Percentiles rank a stretch among this genome's conserved stretches.
Evolutionary conservation across 2,329 filamentous ascomycete genomes (phyloP).

Genomic region (Beauveria sp.): DNA sequence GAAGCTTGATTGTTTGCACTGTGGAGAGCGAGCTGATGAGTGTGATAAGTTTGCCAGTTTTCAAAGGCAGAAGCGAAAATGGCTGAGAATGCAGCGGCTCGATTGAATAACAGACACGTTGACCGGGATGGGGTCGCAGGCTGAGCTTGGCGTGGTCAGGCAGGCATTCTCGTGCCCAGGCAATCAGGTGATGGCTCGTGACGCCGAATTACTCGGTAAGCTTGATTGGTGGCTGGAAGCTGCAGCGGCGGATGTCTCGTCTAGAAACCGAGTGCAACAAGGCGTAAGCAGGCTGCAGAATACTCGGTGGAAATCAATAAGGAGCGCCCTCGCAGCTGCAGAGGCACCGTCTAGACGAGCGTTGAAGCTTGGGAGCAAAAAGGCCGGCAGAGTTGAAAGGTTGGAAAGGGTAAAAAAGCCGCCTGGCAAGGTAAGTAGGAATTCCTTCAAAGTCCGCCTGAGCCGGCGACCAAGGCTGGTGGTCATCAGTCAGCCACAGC

Average conservation of each 20-base stretch:
- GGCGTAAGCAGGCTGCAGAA: background rate
- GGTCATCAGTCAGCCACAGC: background rate
- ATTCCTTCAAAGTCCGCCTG: background rate
- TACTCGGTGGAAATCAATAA: background rate
- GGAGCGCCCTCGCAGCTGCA: background rate
- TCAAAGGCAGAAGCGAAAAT: background rate
- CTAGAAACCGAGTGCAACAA: background rate
- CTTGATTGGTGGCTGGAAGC: background rate
- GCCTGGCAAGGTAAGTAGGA: background rate
- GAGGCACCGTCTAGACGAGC: background rate
- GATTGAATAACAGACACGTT: background rate
- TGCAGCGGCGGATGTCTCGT: background rate
- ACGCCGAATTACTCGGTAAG: background rate
- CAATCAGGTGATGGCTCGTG: constrained; percentile 6
- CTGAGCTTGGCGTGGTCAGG: constrained; percentile 4
- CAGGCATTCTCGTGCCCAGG: background rate
- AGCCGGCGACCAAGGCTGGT: background rate
- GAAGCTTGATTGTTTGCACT: background rate
- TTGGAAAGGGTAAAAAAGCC: background rate
- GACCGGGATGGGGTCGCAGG: background rate
- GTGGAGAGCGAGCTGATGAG: background rate
- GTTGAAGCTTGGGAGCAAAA: background rate
- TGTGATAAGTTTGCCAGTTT: background rate
- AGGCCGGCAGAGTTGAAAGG: background rate
- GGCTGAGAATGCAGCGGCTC: background rate